phyloP scores from a whole-genome alignment of 805 yeast species.

The Maudiozyma bulderi region DNA sequence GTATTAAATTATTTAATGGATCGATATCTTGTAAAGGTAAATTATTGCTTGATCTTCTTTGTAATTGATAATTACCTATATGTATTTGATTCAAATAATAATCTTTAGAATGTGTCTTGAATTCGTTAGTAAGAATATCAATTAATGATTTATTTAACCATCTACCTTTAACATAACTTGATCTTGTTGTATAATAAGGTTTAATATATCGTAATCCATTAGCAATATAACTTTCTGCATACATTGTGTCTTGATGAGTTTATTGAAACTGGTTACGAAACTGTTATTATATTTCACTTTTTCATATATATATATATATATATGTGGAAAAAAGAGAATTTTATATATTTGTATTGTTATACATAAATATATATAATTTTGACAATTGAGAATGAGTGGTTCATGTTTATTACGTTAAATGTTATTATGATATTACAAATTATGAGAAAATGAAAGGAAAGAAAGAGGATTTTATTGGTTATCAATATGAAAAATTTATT shows the following conservation, averaged over 20 bases:
- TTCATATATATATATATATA: too few species aligned
- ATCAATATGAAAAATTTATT: too few species aligned
- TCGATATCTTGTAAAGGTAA: background rate
- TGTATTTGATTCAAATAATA: slow-evolving; percentile 14
- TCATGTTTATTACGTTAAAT: too few species aligned
- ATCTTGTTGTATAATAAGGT: slow-evolving; percentile 33
- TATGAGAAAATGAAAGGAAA: too few species aligned
- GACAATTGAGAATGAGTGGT: too few species aligned
- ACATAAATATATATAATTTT: too few species aligned
- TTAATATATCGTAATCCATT: slow-evolving; percentile 33
- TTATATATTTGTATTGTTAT: too few species aligned
- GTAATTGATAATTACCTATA: slow-evolving; percentile 13
- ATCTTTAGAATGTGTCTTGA: slow-evolving; percentile 20
- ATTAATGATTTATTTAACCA: slow-evolving; percentile 33
- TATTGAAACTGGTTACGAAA: too few species aligned
- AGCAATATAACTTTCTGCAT: slow-evolving; percentile 2
- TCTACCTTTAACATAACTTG: slow-evolving; percentile 35
- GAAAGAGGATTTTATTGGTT: too few species aligned
- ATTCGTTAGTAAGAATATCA: slow-evolving; percentile 34
- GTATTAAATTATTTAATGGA: slow-evolving; percentile 9
- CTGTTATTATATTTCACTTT: too few species aligned
- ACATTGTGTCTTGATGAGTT: background rate
- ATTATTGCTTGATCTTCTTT: slow-evolving; percentile 2
- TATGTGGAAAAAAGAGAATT: too few species aligned
- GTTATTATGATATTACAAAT: too few species aligned